Evolutionary conservation across 805 yeast species (phyloP).

Genomic region (Starmerella asiatica): DNA sequence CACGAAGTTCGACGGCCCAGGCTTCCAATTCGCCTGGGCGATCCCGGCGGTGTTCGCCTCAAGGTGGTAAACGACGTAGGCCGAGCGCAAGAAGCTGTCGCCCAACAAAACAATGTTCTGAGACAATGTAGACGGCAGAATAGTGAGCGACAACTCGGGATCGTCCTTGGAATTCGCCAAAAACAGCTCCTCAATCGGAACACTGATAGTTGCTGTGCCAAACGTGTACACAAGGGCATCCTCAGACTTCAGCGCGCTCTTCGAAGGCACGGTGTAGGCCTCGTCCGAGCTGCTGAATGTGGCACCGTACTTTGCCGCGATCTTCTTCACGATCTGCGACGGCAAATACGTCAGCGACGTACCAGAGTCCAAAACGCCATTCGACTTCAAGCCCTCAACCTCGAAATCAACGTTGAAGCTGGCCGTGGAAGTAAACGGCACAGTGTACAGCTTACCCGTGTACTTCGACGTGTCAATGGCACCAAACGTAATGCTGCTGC

Average conservation of each 20-base stretch:
- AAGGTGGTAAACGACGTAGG: constrained; percentile 53
- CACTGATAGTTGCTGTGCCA: constrained; percentile 16
- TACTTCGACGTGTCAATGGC: constrained; percentile 55
- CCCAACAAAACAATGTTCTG: constrained; percentile 34
- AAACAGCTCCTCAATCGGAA: constrained; percentile 23
- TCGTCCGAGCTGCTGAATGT: constrained; percentile 4
- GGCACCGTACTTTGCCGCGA: constrained; percentile 12
- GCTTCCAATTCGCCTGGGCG: constrained; percentile 34
- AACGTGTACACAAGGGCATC: constrained; percentile 15
- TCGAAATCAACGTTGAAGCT: constrained; percentile 13
- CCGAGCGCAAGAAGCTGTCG: constrained; percentile 47
- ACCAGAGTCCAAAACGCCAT: constrained; percentile 38
- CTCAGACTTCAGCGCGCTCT: not conserved
- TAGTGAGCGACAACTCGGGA: constrained; percentile 1
- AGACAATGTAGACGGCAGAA: constrained; percentile 15
- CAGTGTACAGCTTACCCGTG: constrained; percentile 31
- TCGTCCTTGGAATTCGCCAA: constrained; percentile 8
- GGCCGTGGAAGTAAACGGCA: constrained; percentile 8
- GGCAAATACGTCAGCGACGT: constrained; percentile 39
- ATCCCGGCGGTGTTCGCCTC: constrained; percentile 43
- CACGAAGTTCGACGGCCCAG: constrained; percentile 22
- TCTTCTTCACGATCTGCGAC: not conserved
- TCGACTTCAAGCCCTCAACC: constrained; percentile 5
- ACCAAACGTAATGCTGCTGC: constrained; percentile 35
- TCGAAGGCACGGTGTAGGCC: constrained; percentile 5